A percentile compares a stretch with the other conserved stretches of the same genome.
These are phyloP conservation scores for Symmetrospora coprosmae DNA, from an alignment of 768 basidiomycete species.

Conservation along the genomic window DNA sequence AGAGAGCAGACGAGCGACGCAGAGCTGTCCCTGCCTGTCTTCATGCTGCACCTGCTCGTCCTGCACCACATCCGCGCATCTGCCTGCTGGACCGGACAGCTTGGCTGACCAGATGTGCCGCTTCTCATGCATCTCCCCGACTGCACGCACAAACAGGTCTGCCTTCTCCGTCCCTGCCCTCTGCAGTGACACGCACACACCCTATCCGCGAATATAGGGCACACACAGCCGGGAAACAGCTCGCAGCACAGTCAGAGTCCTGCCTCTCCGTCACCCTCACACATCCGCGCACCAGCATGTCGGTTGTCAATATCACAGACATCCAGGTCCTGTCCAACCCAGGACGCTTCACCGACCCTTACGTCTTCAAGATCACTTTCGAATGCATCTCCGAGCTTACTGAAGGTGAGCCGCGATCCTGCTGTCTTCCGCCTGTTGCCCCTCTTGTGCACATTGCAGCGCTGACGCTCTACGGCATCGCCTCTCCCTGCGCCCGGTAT, in stretches of 20 bases:
- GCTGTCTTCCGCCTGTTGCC: neutral
- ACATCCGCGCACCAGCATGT: constrained; percentile 3
- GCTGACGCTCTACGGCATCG: neutral
- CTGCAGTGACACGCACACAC: neutral
- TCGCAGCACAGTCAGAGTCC: too few relatives aligned
- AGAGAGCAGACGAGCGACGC: too few relatives aligned
- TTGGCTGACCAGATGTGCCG: neutral
- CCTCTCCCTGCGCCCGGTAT: too few relatives aligned
- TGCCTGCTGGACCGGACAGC: too few relatives aligned
- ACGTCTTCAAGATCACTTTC: constrained; percentile 88
- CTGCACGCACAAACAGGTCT: neutral
- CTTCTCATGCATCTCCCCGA: neutral
- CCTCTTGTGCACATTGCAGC: neutral
- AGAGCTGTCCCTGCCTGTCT: too few relatives aligned
- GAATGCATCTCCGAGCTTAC: constrained; percentile 84
- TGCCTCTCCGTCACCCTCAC: neutral
- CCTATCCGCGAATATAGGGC: neutral
- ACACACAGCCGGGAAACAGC: too few relatives aligned
- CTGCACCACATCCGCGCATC: too few relatives aligned
- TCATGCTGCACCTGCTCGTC: too few relatives aligned
- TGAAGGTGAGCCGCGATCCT: constrained; percentile 49
- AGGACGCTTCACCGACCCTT: constrained; percentile 65
- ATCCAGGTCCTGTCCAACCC: constrained; percentile 34
- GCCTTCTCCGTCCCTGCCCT: neutral
- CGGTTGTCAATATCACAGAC: constrained; percentile 25